Evolutionary conservation across 2,329 filamentous ascomycete species (phyloP).

Genomic region (Penicillium sp.): DNA sequence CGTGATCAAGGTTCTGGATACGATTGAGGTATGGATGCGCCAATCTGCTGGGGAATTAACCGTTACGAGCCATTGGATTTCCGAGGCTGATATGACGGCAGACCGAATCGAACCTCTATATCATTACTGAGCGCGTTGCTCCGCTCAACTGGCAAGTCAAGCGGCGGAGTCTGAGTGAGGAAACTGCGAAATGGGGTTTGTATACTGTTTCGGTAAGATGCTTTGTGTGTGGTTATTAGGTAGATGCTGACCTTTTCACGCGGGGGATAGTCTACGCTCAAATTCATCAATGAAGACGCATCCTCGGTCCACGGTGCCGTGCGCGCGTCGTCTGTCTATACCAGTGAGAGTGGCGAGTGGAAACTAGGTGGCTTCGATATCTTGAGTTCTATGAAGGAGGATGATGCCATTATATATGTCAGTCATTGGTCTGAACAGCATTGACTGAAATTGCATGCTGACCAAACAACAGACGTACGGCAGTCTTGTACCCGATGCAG

Average conservation of each 20-base stretch:
- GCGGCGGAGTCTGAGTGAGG: constrained; percentile 78
- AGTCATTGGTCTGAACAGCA: constrained; percentile 16
- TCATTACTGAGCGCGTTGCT: constrained; percentile 84
- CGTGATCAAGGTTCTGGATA: constrained; percentile 89
- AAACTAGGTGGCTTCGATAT: constrained; percentile 92
- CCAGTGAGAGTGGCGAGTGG: constrained; percentile 96
- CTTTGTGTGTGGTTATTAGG: not conserved
- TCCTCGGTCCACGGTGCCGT: constrained; percentile 85
- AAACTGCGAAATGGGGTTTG: constrained; percentile 95
- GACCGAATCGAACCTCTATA: constrained; percentile 93
- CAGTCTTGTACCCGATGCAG: constrained; percentile 78
- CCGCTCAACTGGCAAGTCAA: constrained; percentile 87
- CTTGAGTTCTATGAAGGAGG: constrained; percentile 90
- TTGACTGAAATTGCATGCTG: not conserved
- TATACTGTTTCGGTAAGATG: constrained; percentile 69
- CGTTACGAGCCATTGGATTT: not conserved
- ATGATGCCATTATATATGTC: constrained; percentile 87
- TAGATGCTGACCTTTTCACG: not conserved
- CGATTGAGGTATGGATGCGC: constrained; percentile 67
- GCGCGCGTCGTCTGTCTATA: constrained; percentile 81
- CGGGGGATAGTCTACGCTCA: constrained; percentile 67
- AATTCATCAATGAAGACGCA: constrained; percentile 93
- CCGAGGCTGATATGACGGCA: constrained; percentile 38
- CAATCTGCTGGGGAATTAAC: too few species aligned
- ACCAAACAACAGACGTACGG: constrained; percentile 64